Percentiles rank a stretch among this genome's conserved stretches.
Evolutionary conservation across 768 basidiomycete species (phyloP).

Genomic region (Tulasnella sp.): DNA sequence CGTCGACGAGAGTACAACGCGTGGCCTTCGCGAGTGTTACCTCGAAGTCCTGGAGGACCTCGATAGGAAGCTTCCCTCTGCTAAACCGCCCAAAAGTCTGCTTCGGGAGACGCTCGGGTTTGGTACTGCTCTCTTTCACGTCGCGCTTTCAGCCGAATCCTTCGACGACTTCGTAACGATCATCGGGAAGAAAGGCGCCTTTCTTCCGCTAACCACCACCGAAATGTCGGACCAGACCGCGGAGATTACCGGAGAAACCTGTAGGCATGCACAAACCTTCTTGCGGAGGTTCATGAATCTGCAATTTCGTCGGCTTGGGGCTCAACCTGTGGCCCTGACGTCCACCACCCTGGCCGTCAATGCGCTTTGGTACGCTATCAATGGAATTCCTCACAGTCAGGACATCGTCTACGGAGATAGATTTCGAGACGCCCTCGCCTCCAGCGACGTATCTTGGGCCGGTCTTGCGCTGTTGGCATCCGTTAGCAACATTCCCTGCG

Average conservation of each 20-base stretch:
- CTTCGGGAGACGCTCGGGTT: background rate
- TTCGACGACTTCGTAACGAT: background rate
- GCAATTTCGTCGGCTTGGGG: background rate
- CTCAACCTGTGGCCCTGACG: background rate
- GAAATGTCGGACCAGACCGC: background rate
- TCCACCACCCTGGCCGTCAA: background rate
- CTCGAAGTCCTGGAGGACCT: background rate
- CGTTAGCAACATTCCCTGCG: background rate
- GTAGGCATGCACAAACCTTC: background rate
- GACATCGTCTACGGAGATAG: background rate
- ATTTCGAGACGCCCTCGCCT: background rate
- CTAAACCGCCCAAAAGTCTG: background rate
- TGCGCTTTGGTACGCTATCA: background rate
- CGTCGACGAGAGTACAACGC: background rate
- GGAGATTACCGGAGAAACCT: background rate
- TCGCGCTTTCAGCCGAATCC: background rate
- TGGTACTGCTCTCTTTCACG: background rate
- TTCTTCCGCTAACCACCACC: background rate
- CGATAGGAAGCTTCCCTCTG: background rate
- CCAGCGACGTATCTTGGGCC: background rate
- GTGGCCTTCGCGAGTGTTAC: background rate
- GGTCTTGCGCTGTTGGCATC: background rate
- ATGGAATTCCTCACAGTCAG: background rate
- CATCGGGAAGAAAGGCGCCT: background rate
- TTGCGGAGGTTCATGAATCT: background rate